Percentiles rank a stretch among this genome's conserved stretches.
phyloP scores from a whole-genome alignment of 2,329 filamentous ascomycete species.

The Scedosporium apiospermum region DNA sequence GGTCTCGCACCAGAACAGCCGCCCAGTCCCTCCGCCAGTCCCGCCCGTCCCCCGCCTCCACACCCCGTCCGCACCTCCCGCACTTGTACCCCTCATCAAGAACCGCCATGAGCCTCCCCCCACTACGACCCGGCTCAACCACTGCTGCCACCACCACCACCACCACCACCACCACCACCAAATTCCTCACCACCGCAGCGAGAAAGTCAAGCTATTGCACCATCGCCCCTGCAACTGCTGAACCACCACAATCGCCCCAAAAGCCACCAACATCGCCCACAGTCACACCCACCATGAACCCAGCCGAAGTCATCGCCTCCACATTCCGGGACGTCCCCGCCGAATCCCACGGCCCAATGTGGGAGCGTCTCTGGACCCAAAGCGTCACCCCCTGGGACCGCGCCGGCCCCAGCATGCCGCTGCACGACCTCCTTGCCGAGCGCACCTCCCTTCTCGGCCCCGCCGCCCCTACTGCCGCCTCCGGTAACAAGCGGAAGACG shows the following conservation, averaged over 20 bases:
- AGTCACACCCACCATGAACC: no score
- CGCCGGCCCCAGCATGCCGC: constrained; percentile 40
- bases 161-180: no score
- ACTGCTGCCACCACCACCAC: no score
- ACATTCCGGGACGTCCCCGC: background rate
- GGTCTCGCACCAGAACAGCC: background rate
- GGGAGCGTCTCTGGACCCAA: constrained; percentile 39
- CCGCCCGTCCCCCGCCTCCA: background rate
- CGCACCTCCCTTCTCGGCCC: constrained; percentile 33
- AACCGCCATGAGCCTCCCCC: no score
- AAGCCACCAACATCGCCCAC: no score
- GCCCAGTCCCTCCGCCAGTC: no score
- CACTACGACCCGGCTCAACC: no score
- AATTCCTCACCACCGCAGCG: no score
- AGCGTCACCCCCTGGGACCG: constrained; percentile 46
- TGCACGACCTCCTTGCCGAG: constrained; percentile 40
- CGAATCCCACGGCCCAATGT: constrained; percentile 23
- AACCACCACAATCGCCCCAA: background rate
- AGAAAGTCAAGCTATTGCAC: background rate
- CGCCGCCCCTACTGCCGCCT: constrained; percentile 17
- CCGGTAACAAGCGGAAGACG: constrained; percentile 15
- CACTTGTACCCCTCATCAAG: background rate
- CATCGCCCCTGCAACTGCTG: background rate
- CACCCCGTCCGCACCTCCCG: background rate
- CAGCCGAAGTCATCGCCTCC: background rate